Conservation (phyloP, 768 basidiomycete genomes). For the Tephrocybe sp. region DNA sequence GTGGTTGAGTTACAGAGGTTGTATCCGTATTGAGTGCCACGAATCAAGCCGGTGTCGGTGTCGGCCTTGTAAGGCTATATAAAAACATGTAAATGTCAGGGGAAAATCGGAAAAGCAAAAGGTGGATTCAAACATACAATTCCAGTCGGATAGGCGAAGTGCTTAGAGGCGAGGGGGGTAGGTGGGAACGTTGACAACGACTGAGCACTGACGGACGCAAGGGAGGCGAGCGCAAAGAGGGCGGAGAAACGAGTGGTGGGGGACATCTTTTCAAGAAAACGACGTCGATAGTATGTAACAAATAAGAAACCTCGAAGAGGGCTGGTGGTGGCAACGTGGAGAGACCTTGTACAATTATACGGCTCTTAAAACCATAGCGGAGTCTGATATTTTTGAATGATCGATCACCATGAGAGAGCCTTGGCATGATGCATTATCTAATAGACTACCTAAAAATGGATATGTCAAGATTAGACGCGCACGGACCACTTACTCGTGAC, state of each 20-base stretch:
- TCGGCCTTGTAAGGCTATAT: constrained; percentile 37
- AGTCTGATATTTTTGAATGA: constrained; percentile 12
- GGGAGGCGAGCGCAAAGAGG: constrained; percentile 27
- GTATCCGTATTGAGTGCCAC: constrained; percentile 56
- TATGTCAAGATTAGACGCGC: constrained; percentile 8
- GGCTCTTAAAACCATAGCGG: constrained; percentile 13
- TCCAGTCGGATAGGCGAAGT: constrained; percentile 38
- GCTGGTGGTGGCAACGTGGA: constrained; percentile 9
- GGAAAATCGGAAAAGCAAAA: neutral
- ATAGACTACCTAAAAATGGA: neutral
- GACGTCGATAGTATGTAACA: constrained; percentile 4
- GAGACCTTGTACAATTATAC: neutral
- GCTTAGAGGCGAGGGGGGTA: constrained; percentile 44
- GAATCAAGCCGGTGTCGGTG: constrained; percentile 26
- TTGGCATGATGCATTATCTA: neutral
- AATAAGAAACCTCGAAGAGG: constrained; percentile 1
- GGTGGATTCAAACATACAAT: constrained; percentile 32
- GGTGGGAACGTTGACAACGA: constrained; percentile 35
- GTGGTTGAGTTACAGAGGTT: constrained; percentile 69
- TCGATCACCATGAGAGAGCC: constrained; percentile 1
- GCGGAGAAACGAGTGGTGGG: constrained; percentile 37
- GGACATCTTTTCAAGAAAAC: constrained; percentile 32
- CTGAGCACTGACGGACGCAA: constrained; percentile 26
- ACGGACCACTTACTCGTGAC: constrained; percentile 25
- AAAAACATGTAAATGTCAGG: neutral